phyloP scores from a whole-genome alignment of 2,329 filamentous ascomycete genomes.

The Didymella pinodella region DNA sequence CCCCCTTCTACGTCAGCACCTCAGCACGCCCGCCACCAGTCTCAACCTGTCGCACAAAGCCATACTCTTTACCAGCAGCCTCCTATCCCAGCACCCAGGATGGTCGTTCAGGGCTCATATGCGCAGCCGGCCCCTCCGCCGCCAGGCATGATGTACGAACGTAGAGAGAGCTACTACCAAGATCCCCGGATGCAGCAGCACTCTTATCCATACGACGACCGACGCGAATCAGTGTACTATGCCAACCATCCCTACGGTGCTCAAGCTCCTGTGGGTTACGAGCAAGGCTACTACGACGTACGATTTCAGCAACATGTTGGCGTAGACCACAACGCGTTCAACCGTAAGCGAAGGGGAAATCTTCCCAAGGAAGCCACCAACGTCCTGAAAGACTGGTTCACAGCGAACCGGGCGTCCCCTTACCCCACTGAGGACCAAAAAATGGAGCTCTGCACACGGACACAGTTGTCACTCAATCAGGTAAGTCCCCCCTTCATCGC shows the following conservation, averaged over 20 bases:
- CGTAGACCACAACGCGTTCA: conserved; percentile 42
- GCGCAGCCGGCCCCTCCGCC: conserved; percentile 23
- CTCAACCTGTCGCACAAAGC: conserved; percentile 33
- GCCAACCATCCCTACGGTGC: conserved; percentile 22
- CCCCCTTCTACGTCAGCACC: conserved; percentile 27
- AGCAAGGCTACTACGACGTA: conserved; percentile 34
- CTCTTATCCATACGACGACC: conserved; percentile 32
- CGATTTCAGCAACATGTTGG: conserved; percentile 43
- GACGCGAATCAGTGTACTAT: conserved; percentile 34
- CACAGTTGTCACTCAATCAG: conserved; percentile 79
- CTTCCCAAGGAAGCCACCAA: conserved; percentile 90
- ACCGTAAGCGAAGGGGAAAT: conserved; percentile 75
- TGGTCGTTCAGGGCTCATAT: conserved; percentile 22
- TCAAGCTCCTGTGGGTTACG: conserved; percentile 28
- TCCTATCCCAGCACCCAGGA: conserved; percentile 20
- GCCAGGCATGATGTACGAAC: conserved; percentile 28
- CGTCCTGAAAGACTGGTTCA: conserved; percentile 81
- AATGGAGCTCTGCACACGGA: conserved; percentile 77
- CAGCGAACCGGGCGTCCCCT: conserved; percentile 63
- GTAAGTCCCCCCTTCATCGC: conserved; percentile 36
- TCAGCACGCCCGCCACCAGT: conserved; percentile 39
- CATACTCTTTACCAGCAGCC: conserved; percentile 16
- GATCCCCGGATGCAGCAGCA: conserved; percentile 30
- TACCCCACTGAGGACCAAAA: conserved; percentile 92
- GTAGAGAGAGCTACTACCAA: conserved; percentile 39